Evolutionary conservation across 1,139 yeast species (phyloP).

Genomic region (Yamadazyma triangularis): DNA sequence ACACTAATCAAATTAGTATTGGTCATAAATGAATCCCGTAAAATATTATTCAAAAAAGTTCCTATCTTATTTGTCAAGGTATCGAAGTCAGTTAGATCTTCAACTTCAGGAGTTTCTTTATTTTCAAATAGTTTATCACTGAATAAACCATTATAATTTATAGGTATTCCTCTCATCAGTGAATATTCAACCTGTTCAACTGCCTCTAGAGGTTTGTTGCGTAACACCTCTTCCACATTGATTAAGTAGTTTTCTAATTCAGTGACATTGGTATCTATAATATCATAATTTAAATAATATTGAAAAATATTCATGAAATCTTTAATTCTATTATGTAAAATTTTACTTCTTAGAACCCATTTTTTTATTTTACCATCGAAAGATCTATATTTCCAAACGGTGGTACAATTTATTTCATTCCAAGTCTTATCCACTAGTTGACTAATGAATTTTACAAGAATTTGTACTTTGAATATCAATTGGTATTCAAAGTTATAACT

Average conservation of each 20-base stretch:
- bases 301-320: slow-evolving; percentile 55
- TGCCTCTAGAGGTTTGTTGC: slow-evolving; percentile 12
- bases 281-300: slow-evolving; percentile 55
- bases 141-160: slow-evolving; percentile 24
- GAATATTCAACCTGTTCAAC: slow-evolving; percentile 2
- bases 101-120: not conserved
- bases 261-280: slow-evolving; percentile 54
- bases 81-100: slow-evolving; percentile 39
- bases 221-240: slow-evolving; percentile 13
- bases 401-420: slow-evolving; percentile 65
- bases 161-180: slow-evolving; percentile 1
- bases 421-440: slow-evolving; percentile 62
- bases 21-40: slow-evolving; percentile 67
- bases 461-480: slow-evolving; percentile 67
- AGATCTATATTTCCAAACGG: slow-evolving; percentile 58
- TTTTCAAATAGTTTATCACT: slow-evolving; percentile 22
- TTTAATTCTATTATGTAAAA: slow-evolving; percentile 59
- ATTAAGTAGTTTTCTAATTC: slow-evolving; percentile 28
- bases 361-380: slow-evolving; percentile 38
- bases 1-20: slow-evolving; percentile 51
- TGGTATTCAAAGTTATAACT: slow-evolving; percentile 78
- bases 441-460: slow-evolving; percentile 59
- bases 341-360: slow-evolving; percentile 57
- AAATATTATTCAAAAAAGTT: slow-evolving; percentile 56
- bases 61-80: slow-evolving; percentile 48